These are phyloP conservation scores for Stemphylium beticola DNA, from an alignment of 2,329 filamentous ascomycete species.

Conservation along the genomic window DNA sequence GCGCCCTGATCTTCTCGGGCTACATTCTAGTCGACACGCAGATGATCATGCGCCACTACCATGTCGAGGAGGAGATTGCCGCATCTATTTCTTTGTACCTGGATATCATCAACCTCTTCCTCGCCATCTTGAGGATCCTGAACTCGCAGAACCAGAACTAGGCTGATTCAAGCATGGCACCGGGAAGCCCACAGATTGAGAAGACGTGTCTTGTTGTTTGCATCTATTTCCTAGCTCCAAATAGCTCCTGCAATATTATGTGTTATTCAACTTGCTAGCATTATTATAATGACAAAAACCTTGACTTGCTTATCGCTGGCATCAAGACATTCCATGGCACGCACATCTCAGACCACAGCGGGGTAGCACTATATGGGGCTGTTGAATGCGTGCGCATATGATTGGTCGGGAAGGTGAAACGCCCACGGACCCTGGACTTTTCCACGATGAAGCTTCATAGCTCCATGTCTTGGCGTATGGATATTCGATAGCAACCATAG, in stretches of 20 bases:
- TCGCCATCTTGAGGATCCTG: constrained; percentile 91
- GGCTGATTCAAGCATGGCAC: background rate
- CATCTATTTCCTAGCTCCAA: background rate
- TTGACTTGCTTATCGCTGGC: no score
- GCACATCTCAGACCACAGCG: constrained; percentile 18
- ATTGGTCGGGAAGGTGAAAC: constrained; percentile 21
- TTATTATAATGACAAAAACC: background rate
- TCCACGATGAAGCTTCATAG: constrained; percentile 16
- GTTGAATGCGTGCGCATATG: constrained; percentile 10
- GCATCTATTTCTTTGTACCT: constrained; percentile 94
- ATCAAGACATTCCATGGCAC: no score
- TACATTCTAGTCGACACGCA: constrained; percentile 98
- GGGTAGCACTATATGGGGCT: constrained; percentile 22
- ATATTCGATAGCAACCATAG: constrained; percentile 50
- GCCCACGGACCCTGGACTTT: constrained; percentile 13
- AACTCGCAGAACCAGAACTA: constrained; percentile 97
- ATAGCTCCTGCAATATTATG: background rate
- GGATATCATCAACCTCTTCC: constrained; percentile 95
- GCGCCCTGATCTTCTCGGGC: constrained; percentile 86
- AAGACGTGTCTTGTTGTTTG: background rate
- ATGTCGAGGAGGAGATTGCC: constrained; percentile 97
- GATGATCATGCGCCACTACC: constrained; percentile 91
- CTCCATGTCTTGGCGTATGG: constrained; percentile 29
- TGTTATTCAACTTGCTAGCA: background rate
- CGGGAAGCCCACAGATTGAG: background rate